Base-by-base conservation (phyloP, 257 asterid species). In the Primulina huaijiensis region DNA sequence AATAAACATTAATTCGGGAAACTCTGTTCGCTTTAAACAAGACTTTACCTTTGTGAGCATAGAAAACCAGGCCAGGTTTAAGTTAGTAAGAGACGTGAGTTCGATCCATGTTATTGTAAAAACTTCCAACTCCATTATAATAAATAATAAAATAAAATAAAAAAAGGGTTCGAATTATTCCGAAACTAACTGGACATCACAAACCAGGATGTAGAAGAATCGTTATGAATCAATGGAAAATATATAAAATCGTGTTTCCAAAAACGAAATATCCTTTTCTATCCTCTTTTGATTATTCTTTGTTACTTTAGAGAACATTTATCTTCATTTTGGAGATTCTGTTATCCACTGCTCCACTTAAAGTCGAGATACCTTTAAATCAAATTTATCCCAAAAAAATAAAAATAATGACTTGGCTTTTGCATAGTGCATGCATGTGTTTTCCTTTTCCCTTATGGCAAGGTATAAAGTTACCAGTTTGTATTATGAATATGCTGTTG, bases 351-450 rank as follows among this genome's bases (percentile, higher is more conserved):
- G 20, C 8, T 50, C 17, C 56, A 50, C 53, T 43, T 43, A 43
- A 12, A 43, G 53, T 43, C 1, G 19, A 43, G 2, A 43, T 50
- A 50, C 7, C 56, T 50, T 16, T 50, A 5, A 50, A 14, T 16
- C 3, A 50, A 50, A 14, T 50, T 46, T 50, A 50, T 50, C 56
- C 20, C 5, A 5, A 5, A 50, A 50, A 4, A 50, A 37, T 71
- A 40, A 62, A 12, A 11, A 1, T 14, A 14, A 43, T 43, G 5
- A 34, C 8, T 34, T 46, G 62, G n/a, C 29, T 55, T 50, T 72
- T 65, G 52, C 25, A 69, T 71, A 50, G 74, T 67, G 76, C 84
- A 72, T 67, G 81, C 78, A 75, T 73, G 79, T 38, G 67, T 57
- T 52, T 79, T 72, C 72, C 17, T 50, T 50, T 50, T 30, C 43